phyloP scores from a whole-genome alignment of 192 early-diverging fungal species.

The Coemansia sp. region DNA sequence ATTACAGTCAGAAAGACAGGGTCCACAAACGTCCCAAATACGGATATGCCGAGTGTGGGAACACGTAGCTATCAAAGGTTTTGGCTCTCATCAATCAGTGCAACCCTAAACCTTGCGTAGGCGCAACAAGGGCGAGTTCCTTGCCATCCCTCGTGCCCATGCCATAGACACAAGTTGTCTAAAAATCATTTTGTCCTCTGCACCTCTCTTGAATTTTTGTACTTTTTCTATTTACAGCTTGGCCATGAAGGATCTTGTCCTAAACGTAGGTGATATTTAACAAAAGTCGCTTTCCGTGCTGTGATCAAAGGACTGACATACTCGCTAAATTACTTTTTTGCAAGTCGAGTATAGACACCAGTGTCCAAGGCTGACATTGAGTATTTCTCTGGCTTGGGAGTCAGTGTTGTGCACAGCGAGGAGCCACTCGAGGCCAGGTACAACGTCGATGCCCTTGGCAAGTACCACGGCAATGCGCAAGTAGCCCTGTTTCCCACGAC shows the following conservation, averaged over 20 bases:
- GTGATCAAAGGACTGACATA: not conserved
- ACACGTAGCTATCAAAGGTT: not conserved
- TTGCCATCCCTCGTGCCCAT: too few relatives aligned
- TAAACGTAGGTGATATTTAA: not conserved
- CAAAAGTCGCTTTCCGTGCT: not conserved
- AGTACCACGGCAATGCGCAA: conserved; percentile 82
- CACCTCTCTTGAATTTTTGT: not conserved
- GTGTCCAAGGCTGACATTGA: conserved; percentile 33
- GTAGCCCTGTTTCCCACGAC: conserved; percentile 82
- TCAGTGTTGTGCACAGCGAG: conserved; percentile 16
- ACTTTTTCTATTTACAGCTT: not conserved
- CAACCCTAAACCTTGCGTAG: conserved; percentile 1
- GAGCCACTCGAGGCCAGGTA: conserved; percentile 26
- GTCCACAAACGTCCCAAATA: conserved; percentile 1
- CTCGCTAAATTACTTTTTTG: not conserved
- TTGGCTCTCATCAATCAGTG: not conserved
- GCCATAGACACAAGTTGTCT: not conserved
- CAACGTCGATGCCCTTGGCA: conserved; percentile 88
- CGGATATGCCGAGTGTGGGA: not conserved
- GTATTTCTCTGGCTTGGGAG: conserved; percentile 30
- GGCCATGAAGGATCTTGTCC: not conserved
- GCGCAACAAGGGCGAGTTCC: not conserved
- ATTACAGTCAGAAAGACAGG: not conserved
- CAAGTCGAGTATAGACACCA: conserved; percentile 9
- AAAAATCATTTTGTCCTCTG: not conserved